A percentile compares a stretch with the other conserved stretches of the same genome.
Conservation (phyloP, 495 filamentous ascomycete species). For the Hypoxylon cercidicola region DNA sequence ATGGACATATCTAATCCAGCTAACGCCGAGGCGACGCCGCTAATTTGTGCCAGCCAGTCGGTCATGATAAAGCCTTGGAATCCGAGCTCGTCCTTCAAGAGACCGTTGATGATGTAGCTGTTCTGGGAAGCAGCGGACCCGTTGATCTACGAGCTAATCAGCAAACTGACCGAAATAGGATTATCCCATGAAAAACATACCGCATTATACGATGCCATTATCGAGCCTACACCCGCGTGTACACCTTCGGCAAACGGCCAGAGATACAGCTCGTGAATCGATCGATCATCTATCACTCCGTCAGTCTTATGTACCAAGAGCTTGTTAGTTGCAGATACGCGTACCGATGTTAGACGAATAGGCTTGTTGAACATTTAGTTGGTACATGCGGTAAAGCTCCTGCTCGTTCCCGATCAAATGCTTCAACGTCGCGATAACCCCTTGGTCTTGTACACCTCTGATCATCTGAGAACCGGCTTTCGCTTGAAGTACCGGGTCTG, state of each 20-base stretch:
- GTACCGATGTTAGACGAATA: slow-evolving; percentile 66
- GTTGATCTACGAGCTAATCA: slow-evolving; percentile 63
- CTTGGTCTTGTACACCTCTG: slow-evolving; percentile 78
- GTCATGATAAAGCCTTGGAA: slow-evolving; percentile 80
- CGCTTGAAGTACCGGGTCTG: slow-evolving; percentile 77
- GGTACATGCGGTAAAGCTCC: slow-evolving; percentile 76
- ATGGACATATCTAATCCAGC: slow-evolving; percentile 84
- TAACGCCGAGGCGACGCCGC: slow-evolving; percentile 74
- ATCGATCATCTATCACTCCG: slow-evolving; percentile 71
- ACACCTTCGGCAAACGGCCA: slow-evolving; percentile 83
- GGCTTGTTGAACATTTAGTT: slow-evolving; percentile 60
- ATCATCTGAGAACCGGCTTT: slow-evolving; percentile 71
- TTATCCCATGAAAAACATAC: slow-evolving; percentile 49
- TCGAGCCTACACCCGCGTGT: slow-evolving; percentile 72
- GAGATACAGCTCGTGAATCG: slow-evolving; percentile 79
- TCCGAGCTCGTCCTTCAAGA: slow-evolving; percentile 80
- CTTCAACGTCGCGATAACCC: slow-evolving; percentile 77
- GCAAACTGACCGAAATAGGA: slow-evolving; percentile 12
- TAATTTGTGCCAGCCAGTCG: slow-evolving; percentile 83
- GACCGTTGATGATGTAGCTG: slow-evolving; percentile 73
- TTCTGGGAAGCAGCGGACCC: slow-evolving; percentile 76
- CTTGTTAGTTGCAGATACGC: slow-evolving; percentile 16
- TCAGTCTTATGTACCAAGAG: neutral
- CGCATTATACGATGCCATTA: slow-evolving; percentile 81
- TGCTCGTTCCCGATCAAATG: slow-evolving; percentile 81